These are phyloP conservation scores for Malassezia slooffiae DNA, from an alignment of 1,284 basidiomycete species.

Conservation along the genomic window DNA sequence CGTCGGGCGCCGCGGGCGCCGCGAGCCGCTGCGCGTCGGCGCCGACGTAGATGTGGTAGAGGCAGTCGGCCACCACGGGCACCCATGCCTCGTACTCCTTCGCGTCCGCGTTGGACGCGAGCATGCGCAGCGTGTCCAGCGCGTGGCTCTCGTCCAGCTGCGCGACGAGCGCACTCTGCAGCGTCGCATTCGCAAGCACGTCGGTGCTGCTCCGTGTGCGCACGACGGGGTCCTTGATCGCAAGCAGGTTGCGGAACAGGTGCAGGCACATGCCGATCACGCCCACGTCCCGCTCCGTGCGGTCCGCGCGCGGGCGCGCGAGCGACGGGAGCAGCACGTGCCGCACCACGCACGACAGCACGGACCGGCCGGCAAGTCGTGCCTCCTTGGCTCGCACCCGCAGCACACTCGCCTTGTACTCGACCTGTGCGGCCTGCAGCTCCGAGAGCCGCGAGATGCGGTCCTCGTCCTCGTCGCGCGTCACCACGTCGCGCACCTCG, in stretches of 20 bases:
- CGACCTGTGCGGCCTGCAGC: conserved; percentile 27
- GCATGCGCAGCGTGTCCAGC: conserved; percentile 40
- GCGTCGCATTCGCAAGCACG: conserved; percentile 26
- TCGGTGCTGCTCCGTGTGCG: conserved; percentile 29
- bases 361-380: conserved; percentile 19
- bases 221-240: conserved; percentile 36
- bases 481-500: conserved; percentile 32
- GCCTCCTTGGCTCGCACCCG: conserved; percentile 20
- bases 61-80: conserved; percentile 35
- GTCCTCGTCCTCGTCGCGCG: conserved; percentile 29
- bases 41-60: conserved; percentile 41
- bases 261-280: conserved; percentile 43
- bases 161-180: conserved; percentile 36
- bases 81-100: conserved; percentile 36
- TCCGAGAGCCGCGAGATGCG: conserved; percentile 23
- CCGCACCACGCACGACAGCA: conserved; percentile 32
- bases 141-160: conserved; percentile 31
- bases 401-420: conserved; percentile 43
- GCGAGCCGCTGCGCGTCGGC: conserved; percentile 20
- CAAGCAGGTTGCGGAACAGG: conserved; percentile 43
- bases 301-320: conserved; percentile 28
- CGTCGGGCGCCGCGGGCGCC: neutral
- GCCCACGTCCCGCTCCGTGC: conserved; percentile 34
- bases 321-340: conserved; percentile 38
- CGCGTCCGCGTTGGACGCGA: conserved; percentile 37